Evolutionary conservation across 805 yeast genomes (phyloP).

Genomic region (Wickerhamiella australiensis): DNA sequence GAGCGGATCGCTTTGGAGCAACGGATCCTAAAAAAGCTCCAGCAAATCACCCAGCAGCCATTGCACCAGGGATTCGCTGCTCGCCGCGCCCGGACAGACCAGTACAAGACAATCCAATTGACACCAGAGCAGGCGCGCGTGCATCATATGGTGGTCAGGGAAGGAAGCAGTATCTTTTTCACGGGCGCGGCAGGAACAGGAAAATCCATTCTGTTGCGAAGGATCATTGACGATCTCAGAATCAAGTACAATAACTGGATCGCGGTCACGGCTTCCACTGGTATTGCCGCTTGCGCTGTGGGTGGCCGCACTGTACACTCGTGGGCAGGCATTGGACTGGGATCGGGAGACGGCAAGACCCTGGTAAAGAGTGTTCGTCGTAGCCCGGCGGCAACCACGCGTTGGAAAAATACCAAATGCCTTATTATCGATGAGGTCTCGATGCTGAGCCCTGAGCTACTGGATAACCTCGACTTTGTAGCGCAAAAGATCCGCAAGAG

Average conservation of each 20-base stretch:
- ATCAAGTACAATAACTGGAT: conserved; percentile 39
- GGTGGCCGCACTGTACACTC: conserved; percentile 84
- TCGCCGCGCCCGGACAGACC: conserved; percentile 25
- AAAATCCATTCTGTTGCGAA: conserved; percentile 72
- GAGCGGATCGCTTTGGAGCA: not conserved
- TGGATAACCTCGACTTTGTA: conserved; percentile 60
- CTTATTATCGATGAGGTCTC: conserved; percentile 86
- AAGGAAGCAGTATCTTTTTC: conserved; percentile 58
- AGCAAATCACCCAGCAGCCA: not conserved
- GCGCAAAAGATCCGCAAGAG: conserved; percentile 43
- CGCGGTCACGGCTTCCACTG: conserved; percentile 92
- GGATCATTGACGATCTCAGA: conserved; percentile 46
- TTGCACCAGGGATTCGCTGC: conserved; percentile 11
- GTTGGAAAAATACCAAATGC: conserved; percentile 61
- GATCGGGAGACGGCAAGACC: conserved; percentile 38
- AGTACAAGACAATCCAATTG: not conserved
- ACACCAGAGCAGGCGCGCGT: conserved; percentile 41
- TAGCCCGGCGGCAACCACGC: conserved; percentile 33
- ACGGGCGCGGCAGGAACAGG: conserved; percentile 99
- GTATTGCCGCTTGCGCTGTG: conserved; percentile 87
- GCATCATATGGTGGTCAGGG: conserved; percentile 48
- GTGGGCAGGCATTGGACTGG: conserved; percentile 78
- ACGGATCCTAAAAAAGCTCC: not conserved
- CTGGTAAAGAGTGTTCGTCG: conserved; percentile 40
- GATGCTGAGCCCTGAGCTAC: conserved; percentile 73